Conservation (phyloP, 1,139 yeast genomes). For the Sugiyamaella xylanicola region DNA sequence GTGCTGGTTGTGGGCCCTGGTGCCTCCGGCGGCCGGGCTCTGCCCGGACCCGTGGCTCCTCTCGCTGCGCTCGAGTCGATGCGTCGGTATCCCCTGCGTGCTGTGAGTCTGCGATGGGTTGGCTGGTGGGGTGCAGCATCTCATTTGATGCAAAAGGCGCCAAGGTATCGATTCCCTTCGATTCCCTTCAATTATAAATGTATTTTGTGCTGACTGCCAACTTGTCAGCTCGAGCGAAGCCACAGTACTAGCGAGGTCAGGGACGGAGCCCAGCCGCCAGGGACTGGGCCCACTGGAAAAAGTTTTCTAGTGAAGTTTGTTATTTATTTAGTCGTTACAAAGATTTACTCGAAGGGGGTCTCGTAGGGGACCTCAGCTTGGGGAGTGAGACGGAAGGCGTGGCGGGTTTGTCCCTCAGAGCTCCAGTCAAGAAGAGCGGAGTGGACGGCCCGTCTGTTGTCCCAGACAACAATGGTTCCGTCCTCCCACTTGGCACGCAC, state of each 20-base stretch:
- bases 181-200: too few species aligned
- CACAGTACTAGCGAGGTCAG: background rate
- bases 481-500: slow-evolving; percentile 62
- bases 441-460: slow-evolving; percentile 65
- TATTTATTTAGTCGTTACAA: background rate
- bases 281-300: background rate
- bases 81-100: too few species aligned
- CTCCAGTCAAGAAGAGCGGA: slow-evolving; percentile 68
- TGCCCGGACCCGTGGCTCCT: too few species aligned
- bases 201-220: too few species aligned
- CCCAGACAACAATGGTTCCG: slow-evolving; percentile 64
- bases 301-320: background rate
- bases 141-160: too few species aligned
- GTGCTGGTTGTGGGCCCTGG: too few species aligned
- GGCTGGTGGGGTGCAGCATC: too few species aligned
- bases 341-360: slow-evolving; percentile 10
- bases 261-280: slow-evolving; percentile 2
- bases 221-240: background rate
- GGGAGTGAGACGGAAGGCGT: slow-evolving; percentile 41
- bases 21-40: too few species aligned
- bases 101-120: too few species aligned
- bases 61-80: too few species aligned
- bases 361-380: slow-evolving; percentile 38
- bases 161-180: too few species aligned
- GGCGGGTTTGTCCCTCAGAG: slow-evolving; percentile 41